These are phyloP conservation scores for Rutstroemia sp. DNA, from an alignment of 2,329 filamentous ascomycete species.

Conservation along the genomic window DNA sequence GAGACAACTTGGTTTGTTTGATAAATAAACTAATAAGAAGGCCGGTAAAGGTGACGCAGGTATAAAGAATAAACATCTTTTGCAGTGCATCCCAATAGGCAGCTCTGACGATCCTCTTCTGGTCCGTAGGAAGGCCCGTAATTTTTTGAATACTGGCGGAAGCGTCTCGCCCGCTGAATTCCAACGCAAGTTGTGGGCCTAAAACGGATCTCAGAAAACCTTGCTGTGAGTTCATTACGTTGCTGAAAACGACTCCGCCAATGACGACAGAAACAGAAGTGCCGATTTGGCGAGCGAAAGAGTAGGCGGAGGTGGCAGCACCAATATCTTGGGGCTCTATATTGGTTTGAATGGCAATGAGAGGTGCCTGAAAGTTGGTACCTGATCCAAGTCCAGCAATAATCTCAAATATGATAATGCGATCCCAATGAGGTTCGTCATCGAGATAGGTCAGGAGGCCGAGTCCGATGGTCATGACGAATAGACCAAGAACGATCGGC, in stretches of 20 bases:
- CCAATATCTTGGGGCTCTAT: conserved; percentile 57
- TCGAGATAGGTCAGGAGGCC: conserved; percentile 58
- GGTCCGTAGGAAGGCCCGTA: too few relatives aligned
- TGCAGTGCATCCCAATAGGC: too few relatives aligned
- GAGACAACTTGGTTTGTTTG: too few relatives aligned
- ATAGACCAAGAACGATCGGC: conserved; percentile 51
- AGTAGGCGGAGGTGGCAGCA: conserved; percentile 51
- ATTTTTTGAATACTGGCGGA: too few relatives aligned
- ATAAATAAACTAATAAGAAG: too few relatives aligned
- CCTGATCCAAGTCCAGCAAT: conserved; percentile 58
- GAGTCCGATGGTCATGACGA: conserved; percentile 55
- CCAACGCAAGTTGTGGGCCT: too few relatives aligned
- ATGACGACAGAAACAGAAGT: not conserved
- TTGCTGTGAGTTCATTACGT: not conserved
- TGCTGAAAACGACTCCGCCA: not conserved
- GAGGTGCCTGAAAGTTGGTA: conserved; percentile 61
- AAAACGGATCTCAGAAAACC: too few relatives aligned
- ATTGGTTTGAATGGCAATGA: conserved; percentile 60
- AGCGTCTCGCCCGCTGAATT: too few relatives aligned
- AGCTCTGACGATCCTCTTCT: too few relatives aligned
- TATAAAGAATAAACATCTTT: too few relatives aligned
- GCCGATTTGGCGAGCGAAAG: not conserved
- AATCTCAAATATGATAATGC: conserved; percentile 54
- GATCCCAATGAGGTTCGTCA: conserved; percentile 42
- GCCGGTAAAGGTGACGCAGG: too few relatives aligned